Evolutionary conservation across 768 basidiomycete genomes (phyloP).

Genomic region (Hericium alpestre): DNA sequence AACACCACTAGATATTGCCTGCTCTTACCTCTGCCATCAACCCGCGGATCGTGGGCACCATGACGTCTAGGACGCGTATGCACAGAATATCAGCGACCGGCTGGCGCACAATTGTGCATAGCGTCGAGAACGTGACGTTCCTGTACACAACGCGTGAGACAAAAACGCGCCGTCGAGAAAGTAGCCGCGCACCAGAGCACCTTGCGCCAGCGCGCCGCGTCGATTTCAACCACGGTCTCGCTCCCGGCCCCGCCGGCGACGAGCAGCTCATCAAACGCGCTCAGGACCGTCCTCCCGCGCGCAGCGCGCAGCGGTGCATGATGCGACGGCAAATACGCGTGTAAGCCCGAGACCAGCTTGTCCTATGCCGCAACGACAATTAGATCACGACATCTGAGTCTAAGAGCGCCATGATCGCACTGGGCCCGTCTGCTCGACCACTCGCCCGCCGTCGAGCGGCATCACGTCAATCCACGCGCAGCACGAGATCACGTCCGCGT

Average conservation of each 20-base stretch:
- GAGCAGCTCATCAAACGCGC: slow-evolving; percentile 14
- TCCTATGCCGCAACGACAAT: slow-evolving; percentile 11
- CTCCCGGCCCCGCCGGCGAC: slow-evolving; percentile 14
- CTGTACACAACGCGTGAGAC: background rate
- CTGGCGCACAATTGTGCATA: background rate
- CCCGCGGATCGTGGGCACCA: background rate
- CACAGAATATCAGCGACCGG: background rate
- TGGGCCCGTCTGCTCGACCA: slow-evolving; percentile 16
- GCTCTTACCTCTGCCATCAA: background rate
- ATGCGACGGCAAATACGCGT: slow-evolving; percentile 5
- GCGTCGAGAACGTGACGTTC: background rate
- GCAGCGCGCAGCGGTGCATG: background rate
- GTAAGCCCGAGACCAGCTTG: slow-evolving; percentile 19
- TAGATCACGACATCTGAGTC: background rate
- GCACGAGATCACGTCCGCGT: slow-evolving; percentile 18
- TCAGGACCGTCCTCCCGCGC: slow-evolving; percentile 6
- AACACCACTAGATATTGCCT: background rate
- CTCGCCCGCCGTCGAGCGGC: slow-evolving; percentile 14
- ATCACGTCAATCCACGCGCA: slow-evolving; percentile 27
- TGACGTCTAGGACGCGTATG: background rate
- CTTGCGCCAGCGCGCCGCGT: slow-evolving; percentile 21
- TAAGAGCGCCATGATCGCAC: background rate
- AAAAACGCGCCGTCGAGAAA: slow-evolving; percentile 17
- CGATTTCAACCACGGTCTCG: slow-evolving; percentile 18
- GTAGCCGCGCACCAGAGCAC: slow-evolving; percentile 16